These are phyloP conservation scores for Paramyrothecium roridum DNA, from an alignment of 2,329 filamentous ascomycete species.

Conservation along the genomic window DNA sequence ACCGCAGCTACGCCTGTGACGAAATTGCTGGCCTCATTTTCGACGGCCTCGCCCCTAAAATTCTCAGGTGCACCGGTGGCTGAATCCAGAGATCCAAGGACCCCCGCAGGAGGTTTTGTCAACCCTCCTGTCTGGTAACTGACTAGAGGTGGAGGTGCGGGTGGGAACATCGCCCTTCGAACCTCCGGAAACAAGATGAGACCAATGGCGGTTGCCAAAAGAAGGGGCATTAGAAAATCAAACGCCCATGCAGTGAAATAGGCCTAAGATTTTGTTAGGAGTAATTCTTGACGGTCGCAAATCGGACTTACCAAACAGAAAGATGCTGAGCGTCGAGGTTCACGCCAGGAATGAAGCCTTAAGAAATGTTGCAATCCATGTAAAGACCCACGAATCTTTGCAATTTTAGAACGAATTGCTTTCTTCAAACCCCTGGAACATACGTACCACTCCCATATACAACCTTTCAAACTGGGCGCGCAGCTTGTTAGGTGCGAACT, in stretches of 20 bases:
- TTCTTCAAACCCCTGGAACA: no score
- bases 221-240: slow-evolving; percentile 60
- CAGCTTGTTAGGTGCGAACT: slow-evolving; percentile 78
- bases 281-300: no score
- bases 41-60: slow-evolving; percentile 73
- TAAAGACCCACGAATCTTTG: slow-evolving; percentile 3
- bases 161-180: slow-evolving; percentile 64
- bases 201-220: slow-evolving; percentile 53
- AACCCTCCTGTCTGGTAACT: slow-evolving; percentile 63
- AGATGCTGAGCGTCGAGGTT: slow-evolving; percentile 56
- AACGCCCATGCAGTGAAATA: slow-evolving; percentile 64
- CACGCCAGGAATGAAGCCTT: slow-evolving; percentile 72
- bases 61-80: slow-evolving; percentile 76
- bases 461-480: slow-evolving; percentile 72
- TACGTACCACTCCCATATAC: slow-evolving; percentile 71
- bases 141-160: slow-evolving; percentile 70
- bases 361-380: slow-evolving; percentile 59
- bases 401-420: slow-evolving; percentile 28
- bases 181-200: slow-evolving; percentile 62
- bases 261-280: slow-evolving; percentile 20
- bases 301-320: slow-evolving; percentile 8
- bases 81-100: slow-evolving; percentile 69
- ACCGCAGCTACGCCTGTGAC: slow-evolving; percentile 56
- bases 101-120: slow-evolving; percentile 70
- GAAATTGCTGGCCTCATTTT: slow-evolving; percentile 75